Evolutionary conservation across 2,329 filamentous ascomycete species (phyloP), one percentile per base, ranked within the genome.

Genomic region (Trichoderma gracile): DNA sequence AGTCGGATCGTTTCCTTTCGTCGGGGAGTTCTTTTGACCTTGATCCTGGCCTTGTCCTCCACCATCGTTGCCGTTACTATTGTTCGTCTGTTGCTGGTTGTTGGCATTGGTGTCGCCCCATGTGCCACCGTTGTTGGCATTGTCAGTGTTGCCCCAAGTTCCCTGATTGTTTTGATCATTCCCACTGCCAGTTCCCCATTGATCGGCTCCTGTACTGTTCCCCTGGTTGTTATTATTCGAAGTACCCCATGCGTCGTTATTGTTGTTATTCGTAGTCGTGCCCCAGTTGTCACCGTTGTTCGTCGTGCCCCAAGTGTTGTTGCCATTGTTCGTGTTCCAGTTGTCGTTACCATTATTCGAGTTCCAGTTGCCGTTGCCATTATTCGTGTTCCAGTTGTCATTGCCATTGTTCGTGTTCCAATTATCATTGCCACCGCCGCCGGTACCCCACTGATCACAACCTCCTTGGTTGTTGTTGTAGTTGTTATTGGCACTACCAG

Each of bases 1-100:
- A 5, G 47, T 42, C n/a, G 63, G 47, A 1, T 55, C 55, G 14
- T 25, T 52, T 7, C 14, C 38, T 7, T 33, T 19, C 19, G 40
- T 3, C n/a, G 58, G 49, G 12, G 58, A 14, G 14, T 33, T 63
- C 10, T 45, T 25, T 23, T 56, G 30, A 1, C 17, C 38, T 27
- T 52, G 64, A 21, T 52, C 58, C 21, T 60, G 70, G 3, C 65
- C 66, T 25, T 58, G 65, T 14, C 63, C 68, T 12, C 71, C 67
- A 54, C 65, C 69, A 62, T 63, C 61, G 23, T 60, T 40, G 19
- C 43, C 54, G 15, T 45, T 45, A 10, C 56, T 47, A 25, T 59
- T 40, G 21, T 46, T 59, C 5, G 42, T 53, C 21, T 58, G 53
- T 12, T 64, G 54, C 8, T 53, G 47, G 33, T 58, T 23, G 9